Conservation (phyloP, 495 filamentous ascomycete species). For the Hypoxylon lenormandii region DNA sequence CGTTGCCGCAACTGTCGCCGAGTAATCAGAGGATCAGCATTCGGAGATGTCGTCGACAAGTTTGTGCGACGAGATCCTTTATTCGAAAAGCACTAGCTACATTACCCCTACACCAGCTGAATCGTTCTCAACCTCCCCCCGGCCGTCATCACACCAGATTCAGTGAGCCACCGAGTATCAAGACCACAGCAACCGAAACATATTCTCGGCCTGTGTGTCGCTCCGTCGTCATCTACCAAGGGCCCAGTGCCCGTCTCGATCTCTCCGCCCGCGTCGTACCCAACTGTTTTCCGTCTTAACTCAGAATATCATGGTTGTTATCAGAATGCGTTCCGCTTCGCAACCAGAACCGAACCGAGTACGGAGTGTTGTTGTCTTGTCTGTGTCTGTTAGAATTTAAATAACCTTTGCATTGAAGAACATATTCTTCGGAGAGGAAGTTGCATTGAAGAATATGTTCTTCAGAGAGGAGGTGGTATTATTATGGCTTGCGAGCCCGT, state of each 20-base stretch:
- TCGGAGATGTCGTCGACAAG: neutral
- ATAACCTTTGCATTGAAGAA: too few species aligned
- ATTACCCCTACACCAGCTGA: constrained; percentile 60
- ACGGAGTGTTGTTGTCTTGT: too few species aligned
- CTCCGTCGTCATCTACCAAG: constrained; percentile 40
- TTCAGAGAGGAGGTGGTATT: too few species aligned
- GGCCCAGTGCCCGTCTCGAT: constrained; percentile 26
- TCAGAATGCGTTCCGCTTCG: too few species aligned
- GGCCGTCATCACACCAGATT: constrained; percentile 60
- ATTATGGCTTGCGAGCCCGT: too few species aligned
- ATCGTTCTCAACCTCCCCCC: constrained; percentile 57
- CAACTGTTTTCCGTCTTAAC: too few species aligned
- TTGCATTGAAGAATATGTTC: too few species aligned
- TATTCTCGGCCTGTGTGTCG: constrained; percentile 65
- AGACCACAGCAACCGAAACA: constrained; percentile 63
- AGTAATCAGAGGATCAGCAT: neutral
- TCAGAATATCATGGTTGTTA: too few species aligned
- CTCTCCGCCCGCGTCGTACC: constrained; percentile 11
- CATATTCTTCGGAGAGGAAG: too few species aligned
- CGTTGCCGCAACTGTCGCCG: constrained; percentile 7
- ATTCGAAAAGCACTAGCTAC: too few species aligned
- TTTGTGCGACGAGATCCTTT: neutral
- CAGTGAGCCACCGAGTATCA: constrained; percentile 35
- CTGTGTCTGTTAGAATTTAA: too few species aligned
- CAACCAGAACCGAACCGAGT: too few species aligned